phyloP scores from a whole-genome alignment of 345 rosid genomes.

The Rhodamnia argentea region DNA sequence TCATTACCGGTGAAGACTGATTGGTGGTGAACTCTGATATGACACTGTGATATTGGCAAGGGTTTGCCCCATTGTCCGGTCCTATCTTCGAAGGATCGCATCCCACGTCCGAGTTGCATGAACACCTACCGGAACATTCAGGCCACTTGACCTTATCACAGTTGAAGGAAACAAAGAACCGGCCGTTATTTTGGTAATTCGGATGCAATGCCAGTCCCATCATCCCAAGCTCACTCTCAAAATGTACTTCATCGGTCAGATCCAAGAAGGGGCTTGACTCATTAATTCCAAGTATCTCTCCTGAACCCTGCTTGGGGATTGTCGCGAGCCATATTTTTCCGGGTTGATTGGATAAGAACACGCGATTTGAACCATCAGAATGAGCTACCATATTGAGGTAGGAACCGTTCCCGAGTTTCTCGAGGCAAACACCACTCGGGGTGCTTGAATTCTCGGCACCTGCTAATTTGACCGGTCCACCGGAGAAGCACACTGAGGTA shows the following conservation, averaged over 20 bases:
- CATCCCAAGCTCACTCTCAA: slow-evolving; percentile 53
- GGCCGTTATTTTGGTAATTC: slow-evolving; percentile 48
- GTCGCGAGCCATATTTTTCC: slow-evolving; percentile 68
- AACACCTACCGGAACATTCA: slow-evolving; percentile 67
- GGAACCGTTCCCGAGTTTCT: slow-evolving; percentile 61
- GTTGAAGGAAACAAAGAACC: slow-evolving; percentile 76
- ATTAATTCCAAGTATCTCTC: slow-evolving; percentile 31
- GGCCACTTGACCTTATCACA: slow-evolving; percentile 63
- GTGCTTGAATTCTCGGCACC: slow-evolving; percentile 20
- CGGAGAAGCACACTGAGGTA: slow-evolving; percentile 45
- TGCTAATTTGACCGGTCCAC: slow-evolving; percentile 36
- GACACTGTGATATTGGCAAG: slow-evolving; percentile 74
- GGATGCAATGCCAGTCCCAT: slow-evolving; percentile 91
- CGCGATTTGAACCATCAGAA: slow-evolving; percentile 78
- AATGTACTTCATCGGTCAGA: slow-evolving; percentile 62
- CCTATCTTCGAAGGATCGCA: slow-evolving; percentile 77
- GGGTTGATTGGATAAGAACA: slow-evolving; percentile 55
- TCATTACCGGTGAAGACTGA: slow-evolving; percentile 39
- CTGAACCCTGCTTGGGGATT: slow-evolving; percentile 63
- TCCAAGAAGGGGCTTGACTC: slow-evolving; percentile 66
- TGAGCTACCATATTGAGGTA: slow-evolving; percentile 81
- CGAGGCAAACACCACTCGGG: slow-evolving; percentile 64
- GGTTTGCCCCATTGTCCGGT: slow-evolving; percentile 48
- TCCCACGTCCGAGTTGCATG: slow-evolving; percentile 66
- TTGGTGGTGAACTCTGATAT: slow-evolving; percentile 61